Base-by-base conservation (phyloP, 306 rosid genomes). In the Morella rubra region DNA sequence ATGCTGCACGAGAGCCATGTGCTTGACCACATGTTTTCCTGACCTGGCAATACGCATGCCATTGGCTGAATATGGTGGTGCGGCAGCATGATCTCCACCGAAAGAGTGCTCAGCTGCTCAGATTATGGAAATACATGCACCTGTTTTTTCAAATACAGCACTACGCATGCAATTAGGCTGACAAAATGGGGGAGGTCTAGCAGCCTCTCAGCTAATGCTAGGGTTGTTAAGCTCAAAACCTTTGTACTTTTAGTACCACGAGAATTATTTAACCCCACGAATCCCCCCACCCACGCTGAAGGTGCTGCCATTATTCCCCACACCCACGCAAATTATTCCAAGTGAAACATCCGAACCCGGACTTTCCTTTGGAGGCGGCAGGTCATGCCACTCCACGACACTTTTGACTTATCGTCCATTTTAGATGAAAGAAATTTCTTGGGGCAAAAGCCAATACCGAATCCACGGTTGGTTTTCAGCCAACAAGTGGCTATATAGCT, bases 31-130 rank as follows among this genome's bases (percentile, higher is more conserved):
- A 76, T 58, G 84, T 46, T 8, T 44, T 27, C 20, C 80, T 22
- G 62, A 14, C 24, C 56, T 45, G 24, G 68, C 72, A 44, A 75
- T 5, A 42, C 32, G 41, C 81, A 76, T 71, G 81, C 74, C 18
- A 80, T 85, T 87, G 93, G 87, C 49, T 41, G 10, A 24, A 72
- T 74, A 80, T 81, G 81, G 81, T 83, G 88, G 87, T 71, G 82
- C 59, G 44, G 77, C 89, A 84, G 86, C 66, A 37, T n/a, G n/a
- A n/a, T 72, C 82, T 80, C 84, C 87, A 81, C 80, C n/a, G 40
- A 20, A 41, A 1, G 18, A 15, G 70, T 47, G 41, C 24, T 66
- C 5, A 16, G 11, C 44, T 61, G 19, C 15, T 27, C 44, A 27
- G 16, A 41, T 37, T 41, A 66, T 10, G 71, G 4, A 66, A 66